A percentile compares a stretch with the other conserved stretches of the same genome.
Evolutionary conservation across 1,284 basidiomycete genomes (phyloP).

Genomic region (Meripilus lineatus): DNA sequence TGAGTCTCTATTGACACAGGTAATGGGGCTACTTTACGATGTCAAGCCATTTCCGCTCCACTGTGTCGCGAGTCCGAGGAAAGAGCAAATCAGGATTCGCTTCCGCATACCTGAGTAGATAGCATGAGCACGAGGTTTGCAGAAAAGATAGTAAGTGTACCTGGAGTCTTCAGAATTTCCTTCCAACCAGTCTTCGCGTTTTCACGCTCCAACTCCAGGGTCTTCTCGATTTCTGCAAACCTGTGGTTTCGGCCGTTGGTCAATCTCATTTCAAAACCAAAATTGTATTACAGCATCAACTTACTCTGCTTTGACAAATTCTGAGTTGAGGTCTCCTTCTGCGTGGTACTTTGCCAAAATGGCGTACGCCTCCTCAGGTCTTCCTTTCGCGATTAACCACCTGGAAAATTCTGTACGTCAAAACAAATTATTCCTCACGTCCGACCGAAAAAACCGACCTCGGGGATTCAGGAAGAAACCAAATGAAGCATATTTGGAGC

Average conservation of each 20-base stretch:
- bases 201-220: slow-evolving; percentile 42
- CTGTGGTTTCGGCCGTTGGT: slow-evolving; percentile 1
- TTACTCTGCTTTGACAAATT: slow-evolving; percentile 48
- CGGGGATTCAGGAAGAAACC: slow-evolving; percentile 55
- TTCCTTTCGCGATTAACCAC: slow-evolving; percentile 49
- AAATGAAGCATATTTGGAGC: slow-evolving; percentile 47
- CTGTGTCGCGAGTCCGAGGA: slow-evolving; percentile 56
- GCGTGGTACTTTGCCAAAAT: slow-evolving; percentile 50
- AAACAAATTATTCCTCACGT: neutral
- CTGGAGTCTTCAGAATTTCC: slow-evolving; percentile 40
- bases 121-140: too few species aligned
- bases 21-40: slow-evolving; percentile 35
- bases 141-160: too few species aligned
- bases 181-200: slow-evolving; percentile 38
- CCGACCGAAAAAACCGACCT: slow-evolving; percentile 29
- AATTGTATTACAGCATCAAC: neutral
- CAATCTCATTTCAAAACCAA: neutral
- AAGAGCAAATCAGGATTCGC: slow-evolving; percentile 48
- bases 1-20: neutral
- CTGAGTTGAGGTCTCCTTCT: slow-evolving; percentile 42
- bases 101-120: slow-evolving; percentile 54
- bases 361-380: slow-evolving; percentile 40
- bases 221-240: slow-evolving; percentile 48
- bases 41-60: slow-evolving; percentile 68
- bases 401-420: slow-evolving; percentile 16